Percentiles rank a stretch among this genome's conserved stretches.
These are phyloP conservation scores for Tuber indicum DNA, from an alignment of 495 filamentous ascomycete species.

Conservation along the genomic window DNA sequence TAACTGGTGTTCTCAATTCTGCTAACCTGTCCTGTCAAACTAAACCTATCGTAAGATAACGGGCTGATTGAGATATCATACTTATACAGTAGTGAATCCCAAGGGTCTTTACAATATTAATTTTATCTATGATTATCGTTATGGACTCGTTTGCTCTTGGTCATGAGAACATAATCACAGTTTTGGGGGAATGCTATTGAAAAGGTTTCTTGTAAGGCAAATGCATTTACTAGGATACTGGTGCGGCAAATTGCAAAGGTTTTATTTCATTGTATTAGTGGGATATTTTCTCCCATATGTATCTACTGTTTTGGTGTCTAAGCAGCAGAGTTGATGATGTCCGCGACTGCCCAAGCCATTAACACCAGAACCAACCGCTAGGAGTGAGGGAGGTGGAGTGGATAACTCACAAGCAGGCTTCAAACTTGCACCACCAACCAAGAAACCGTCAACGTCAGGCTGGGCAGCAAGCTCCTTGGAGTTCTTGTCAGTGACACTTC, in stretches of 20 bases:
- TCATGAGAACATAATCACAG: background rate
- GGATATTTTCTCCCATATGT: background rate
- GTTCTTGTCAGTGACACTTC: constrained; percentile 97
- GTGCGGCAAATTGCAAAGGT: background rate
- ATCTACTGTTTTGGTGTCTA: background rate
- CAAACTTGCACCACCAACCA: constrained; percentile 94
- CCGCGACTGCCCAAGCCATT: constrained; percentile 51
- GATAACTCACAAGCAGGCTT: constrained; percentile 86
- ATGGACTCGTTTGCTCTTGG: constrained; percentile 2
- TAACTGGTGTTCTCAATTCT: too few species aligned
- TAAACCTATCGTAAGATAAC: too few species aligned
- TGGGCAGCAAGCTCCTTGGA: constrained; percentile 85
- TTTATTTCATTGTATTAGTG: background rate
- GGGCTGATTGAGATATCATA: too few species aligned
- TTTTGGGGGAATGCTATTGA: background rate
- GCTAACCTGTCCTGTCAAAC: too few species aligned
- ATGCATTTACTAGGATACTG: constrained; percentile 12
- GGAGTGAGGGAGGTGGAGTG: background rate
- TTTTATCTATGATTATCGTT: background rate
- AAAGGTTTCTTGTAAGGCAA: background rate
- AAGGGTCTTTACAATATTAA: background rate
- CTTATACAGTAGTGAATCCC: too few species aligned
- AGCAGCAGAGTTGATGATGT: constrained; percentile 52
- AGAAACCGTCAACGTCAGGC: constrained; percentile 93
- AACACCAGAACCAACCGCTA: constrained; percentile 57